These are phyloP conservation scores for Colletotrichum spinosum DNA, from an alignment of 2,329 filamentous ascomycete species.

Conservation along the genomic window DNA sequence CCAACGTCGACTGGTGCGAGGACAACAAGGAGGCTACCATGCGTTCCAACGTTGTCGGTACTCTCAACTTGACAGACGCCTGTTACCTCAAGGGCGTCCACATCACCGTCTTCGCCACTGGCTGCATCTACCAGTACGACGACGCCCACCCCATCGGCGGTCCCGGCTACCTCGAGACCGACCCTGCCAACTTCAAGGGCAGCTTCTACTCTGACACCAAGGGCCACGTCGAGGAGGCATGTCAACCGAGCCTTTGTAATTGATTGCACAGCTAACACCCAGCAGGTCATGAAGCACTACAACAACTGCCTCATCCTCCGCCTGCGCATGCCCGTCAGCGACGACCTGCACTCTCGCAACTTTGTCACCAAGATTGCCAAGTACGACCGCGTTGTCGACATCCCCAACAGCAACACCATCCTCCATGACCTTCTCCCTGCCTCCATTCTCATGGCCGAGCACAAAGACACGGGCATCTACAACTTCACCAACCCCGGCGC, in stretches of 20 bases:
- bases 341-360: constrained; percentile 74
- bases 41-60: constrained; percentile 75
- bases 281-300: constrained; percentile 71
- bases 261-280: constrained; percentile 13
- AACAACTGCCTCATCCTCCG: constrained; percentile 72
- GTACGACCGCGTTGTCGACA: constrained; percentile 74
- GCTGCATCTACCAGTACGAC: constrained; percentile 76
- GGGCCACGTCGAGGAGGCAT: constrained; percentile 72
- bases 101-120: constrained; percentile 74
- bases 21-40: constrained; percentile 76
- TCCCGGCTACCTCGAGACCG: constrained; percentile 70
- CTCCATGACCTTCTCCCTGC: constrained; percentile 73
- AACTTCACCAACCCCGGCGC: constrained; percentile 79
- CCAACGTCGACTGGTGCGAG: constrained; percentile 80
- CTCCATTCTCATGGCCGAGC: constrained; percentile 69
- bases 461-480: constrained; percentile 72
- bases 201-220: constrained; percentile 78
- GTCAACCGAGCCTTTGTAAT: constrained; percentile 35
- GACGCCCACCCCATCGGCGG: constrained; percentile 70
- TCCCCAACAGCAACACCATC: constrained; percentile 77
- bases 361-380: constrained; percentile 77
- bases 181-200: constrained; percentile 72
- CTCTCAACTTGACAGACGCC: constrained; percentile 71
- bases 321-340: constrained; percentile 76
- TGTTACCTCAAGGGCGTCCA: constrained; percentile 71